phyloP scores from a whole-genome alignment of 208 protist species.

The Leishmania mexicana region DNA sequence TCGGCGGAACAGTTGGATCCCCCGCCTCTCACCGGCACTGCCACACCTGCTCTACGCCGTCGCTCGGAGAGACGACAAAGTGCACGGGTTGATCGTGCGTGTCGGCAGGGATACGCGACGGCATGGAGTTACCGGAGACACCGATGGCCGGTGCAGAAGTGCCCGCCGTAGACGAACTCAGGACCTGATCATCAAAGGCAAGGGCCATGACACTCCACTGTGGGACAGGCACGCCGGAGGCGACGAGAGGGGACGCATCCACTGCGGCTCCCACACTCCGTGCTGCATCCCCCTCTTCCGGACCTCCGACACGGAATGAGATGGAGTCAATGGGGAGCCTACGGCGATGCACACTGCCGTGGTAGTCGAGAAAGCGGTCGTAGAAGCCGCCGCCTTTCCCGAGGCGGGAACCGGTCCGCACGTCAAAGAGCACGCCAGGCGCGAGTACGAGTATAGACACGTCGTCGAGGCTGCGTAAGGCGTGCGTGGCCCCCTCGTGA shows the following conservation, averaged over 20 bases:
- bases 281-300: not conserved
- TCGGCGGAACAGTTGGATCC: not conserved
- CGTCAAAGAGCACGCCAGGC: slow-evolving; percentile 77
- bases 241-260: not conserved
- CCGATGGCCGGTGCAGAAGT: too few species aligned
- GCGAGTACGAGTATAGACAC: slow-evolving; percentile 51
- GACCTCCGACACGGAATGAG: too few species aligned
- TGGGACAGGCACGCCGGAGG: not conserved
- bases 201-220: slow-evolving; percentile 26
- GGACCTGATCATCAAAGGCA: slow-evolving; percentile 29
- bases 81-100: slow-evolving; percentile 24
- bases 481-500: not conserved
- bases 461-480: slow-evolving; percentile 14
- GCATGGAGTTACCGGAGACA: not conserved
- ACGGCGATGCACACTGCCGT: not conserved
- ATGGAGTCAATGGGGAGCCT: not conserved
- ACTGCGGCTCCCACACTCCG: not conserved
- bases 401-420: slow-evolving; percentile 42
- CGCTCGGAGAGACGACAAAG: slow-evolving; percentile 15
- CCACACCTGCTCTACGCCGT: slow-evolving; percentile 16
- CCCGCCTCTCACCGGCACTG: not conserved
- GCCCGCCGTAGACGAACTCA: not conserved
- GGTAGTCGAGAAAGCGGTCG: slow-evolving; percentile 75
- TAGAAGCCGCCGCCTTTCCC: slow-evolving; percentile 91
- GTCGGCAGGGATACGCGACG: slow-evolving; percentile 14